Base-by-base conservation (phyloP, 208 protist genomes). In the Tritrichomonas musculus region DNA sequence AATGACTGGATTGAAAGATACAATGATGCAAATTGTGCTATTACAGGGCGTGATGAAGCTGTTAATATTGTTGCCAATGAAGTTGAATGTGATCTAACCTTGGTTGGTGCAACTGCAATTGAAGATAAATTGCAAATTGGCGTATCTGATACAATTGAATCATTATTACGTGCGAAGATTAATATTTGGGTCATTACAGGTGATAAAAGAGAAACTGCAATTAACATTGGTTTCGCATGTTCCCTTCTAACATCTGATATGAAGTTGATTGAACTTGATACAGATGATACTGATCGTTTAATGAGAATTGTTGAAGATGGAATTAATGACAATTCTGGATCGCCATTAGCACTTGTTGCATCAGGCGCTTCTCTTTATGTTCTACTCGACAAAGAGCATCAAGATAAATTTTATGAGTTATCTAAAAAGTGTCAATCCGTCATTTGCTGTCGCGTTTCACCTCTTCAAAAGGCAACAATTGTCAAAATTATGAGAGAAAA, bases 121-220 rank as follows among this genome's bases (percentile, higher is more conserved):
- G 94, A 95, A 80, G 94, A 96, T 95, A 97, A 97, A 94, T 95
- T 99, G 65, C 99, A 99, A 96, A 96, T 97, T 5, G 95, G 95
- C 65, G 98, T 99, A 44, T 94, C 96, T n/a, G 88, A 96, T 36
- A 94, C 96, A 1, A 96, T 97, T 93, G 73, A 64, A 0, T 94
- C 50, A 20, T 94, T 98, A 53, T 92, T 84, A 33, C 1, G 80
- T 49, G 97, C 97, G 2, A 95, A 93, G 14, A 97, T 99, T 75
- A 96, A 98, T n/a, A 94, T 99, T 36, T 99, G 98, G 98, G 97
- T 99, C 94, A 93, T 99, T 65, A 99, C 98, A 33, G 98, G 98
- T 50, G 98, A 99, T 95, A 99, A 99, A 95, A 93, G 97, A 88
- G 97, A 99, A 94, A 99, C 98, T 25, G 98, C 94, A 20, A 96